Conservation (phyloP, 1,139 yeast genomes). For the Hansenula lynferdii region DNA sequence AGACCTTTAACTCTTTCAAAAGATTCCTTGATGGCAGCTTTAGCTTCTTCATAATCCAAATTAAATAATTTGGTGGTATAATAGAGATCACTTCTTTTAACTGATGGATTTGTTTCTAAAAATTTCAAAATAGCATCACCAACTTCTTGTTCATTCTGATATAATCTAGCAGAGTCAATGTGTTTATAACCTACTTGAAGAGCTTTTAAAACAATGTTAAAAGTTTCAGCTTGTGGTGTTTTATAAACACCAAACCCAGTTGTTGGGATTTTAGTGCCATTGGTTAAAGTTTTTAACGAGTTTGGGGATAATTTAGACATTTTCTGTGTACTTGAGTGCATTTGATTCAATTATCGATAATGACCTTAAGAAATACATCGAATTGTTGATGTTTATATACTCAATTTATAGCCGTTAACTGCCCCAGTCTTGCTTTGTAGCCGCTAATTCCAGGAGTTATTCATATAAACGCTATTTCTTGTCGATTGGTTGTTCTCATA, state of each 20-base stretch:
- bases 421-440: no score
- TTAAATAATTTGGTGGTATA: background rate
- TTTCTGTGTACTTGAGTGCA: no score
- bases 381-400: no score
- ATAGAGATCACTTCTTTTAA: background rate
- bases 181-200: conserved; percentile 53
- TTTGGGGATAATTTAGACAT: background rate
- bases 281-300: conserved; percentile 15
- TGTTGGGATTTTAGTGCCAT: conserved; percentile 14
- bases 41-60: background rate
- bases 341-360: no score
- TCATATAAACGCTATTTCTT: no score
- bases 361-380: no score
- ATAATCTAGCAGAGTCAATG: conserved; percentile 34
- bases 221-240: conserved; percentile 9
- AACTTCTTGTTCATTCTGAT: conserved; percentile 41
- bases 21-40: background rate
- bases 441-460: no score
- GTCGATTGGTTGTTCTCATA: no score
- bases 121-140: conserved; percentile 30
- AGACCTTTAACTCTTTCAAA: background rate
- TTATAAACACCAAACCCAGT: conserved; percentile 13
- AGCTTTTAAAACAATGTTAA: conserved; percentile 29
- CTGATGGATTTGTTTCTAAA: background rate
- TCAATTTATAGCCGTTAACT: no score